A percentile compares a stretch with the other conserved stretches of the same genome.
Evolutionary conservation across 345 rosid species (phyloP).

Genomic region (Nephelium lappaceum): DNA sequence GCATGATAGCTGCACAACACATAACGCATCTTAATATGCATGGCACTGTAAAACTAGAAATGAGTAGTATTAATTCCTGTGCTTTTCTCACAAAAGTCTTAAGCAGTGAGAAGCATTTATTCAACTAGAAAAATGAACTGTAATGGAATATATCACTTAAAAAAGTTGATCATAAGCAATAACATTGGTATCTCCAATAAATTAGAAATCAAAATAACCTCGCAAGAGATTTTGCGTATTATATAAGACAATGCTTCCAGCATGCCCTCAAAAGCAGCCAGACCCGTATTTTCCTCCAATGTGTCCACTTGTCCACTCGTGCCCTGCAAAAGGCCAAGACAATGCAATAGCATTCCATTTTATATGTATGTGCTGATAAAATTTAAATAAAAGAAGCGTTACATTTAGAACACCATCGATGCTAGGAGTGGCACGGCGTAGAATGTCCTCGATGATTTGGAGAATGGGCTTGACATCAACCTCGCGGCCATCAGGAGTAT

Average conservation of each 20-base stretch:
- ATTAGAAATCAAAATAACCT: conserved; percentile 27
- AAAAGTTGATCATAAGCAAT: neutral
- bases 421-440: conserved; percentile 38
- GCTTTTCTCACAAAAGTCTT: neutral
- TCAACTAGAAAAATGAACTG: neutral
- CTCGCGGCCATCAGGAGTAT: conserved; percentile 49
- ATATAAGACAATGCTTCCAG: conserved; percentile 38
- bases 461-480: conserved; percentile 44
- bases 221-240: conserved; percentile 46
- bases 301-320: conserved; percentile 10
- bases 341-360: neutral
- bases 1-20: conserved; percentile 43
- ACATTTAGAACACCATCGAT: conserved; percentile 37
- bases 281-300: conserved; percentile 26
- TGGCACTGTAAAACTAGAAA: neutral
- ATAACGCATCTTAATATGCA: neutral
- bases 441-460: conserved; percentile 35
- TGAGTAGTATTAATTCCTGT: neutral
- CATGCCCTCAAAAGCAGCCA: conserved; percentile 27
- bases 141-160: neutral
- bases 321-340: conserved; percentile 22
- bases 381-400: neutral
- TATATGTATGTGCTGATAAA: neutral
- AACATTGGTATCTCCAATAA: neutral
- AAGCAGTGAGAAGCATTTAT: neutral